Percentiles rank a stretch among this genome's conserved stretches.
Conservation (phyloP, 2,329 filamentous ascomycete genomes). For the Cordyceps tenuipes region DNA sequence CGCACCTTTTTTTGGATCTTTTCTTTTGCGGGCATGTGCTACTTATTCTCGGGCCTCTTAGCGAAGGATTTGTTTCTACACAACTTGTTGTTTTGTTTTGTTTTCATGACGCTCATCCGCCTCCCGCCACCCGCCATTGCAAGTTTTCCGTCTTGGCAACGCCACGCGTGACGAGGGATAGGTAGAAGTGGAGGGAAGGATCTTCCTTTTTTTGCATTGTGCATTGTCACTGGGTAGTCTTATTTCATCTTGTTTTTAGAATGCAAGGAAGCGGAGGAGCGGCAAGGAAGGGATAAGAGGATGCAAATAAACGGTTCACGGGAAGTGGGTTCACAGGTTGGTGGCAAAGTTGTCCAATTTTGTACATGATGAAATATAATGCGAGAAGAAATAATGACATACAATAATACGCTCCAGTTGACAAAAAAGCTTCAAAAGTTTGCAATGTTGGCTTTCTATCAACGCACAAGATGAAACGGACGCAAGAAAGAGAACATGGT, state of each 20-base stretch:
- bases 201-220: background rate
- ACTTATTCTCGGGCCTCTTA: background rate
- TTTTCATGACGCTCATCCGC: background rate
- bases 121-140: background rate
- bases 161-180: background rate
- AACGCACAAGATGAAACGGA: no score
- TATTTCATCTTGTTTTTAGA: background rate
- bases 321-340: background rate
- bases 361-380: background rate
- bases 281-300: no score
- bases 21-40: background rate
- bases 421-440: background rate
- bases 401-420: background rate
- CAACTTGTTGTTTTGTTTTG: background rate
- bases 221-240: background rate
- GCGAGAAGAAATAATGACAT: background rate
- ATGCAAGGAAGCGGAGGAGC: background rate
- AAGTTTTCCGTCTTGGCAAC: background rate
- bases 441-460: no score
- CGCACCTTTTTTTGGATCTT: background rate
- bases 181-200: background rate
- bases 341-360: background rate
- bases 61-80: background rate
- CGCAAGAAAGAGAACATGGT: background rate
- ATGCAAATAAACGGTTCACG: background rate